phyloP scores from a whole-genome alignment of 139 green algal species.

The Chlorella sorokiniana region DNA sequence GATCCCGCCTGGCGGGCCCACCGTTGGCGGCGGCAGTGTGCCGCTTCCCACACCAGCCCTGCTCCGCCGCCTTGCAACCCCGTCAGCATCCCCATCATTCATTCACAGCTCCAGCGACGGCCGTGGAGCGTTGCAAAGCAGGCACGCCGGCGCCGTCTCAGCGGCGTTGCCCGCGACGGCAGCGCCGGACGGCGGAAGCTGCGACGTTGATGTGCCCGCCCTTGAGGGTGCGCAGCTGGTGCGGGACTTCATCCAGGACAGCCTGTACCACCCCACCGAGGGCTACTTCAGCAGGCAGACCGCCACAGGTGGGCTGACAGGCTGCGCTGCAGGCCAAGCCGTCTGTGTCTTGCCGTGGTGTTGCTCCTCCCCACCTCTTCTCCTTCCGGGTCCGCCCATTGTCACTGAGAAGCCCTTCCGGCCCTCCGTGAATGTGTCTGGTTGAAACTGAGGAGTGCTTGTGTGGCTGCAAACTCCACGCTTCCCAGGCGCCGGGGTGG shows the following conservation, averaged over 20 bases:
- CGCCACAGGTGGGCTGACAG: conserved; percentile 3
- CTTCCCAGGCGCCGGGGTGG: conserved; percentile 5
- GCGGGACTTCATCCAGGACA: conserved; percentile 76
- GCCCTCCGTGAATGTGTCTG: not conserved
- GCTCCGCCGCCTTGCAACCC: too few species aligned
- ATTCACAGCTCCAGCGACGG: too few species aligned
- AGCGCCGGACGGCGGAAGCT: too few species aligned
- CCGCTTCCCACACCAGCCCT: too few species aligned
- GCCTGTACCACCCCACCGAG: conserved; percentile 60
- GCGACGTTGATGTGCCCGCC: too few species aligned
- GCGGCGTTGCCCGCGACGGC: too few species aligned
- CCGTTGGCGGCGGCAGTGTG: too few species aligned
- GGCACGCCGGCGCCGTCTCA: too few species aligned
- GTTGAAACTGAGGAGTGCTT: not conserved
- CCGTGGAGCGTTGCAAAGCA: too few species aligned
- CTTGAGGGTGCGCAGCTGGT: conserved; percentile 59
- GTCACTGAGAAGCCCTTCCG: not conserved
- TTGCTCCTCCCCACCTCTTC: not conserved
- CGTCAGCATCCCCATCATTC: too few species aligned
- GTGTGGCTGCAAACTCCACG: not conserved
- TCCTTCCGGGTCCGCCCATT: too few species aligned
- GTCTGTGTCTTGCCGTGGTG: not conserved
- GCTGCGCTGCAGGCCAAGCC: not conserved
- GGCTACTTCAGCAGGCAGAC: conserved; percentile 45
- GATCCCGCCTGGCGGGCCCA: too few species aligned